Evolutionary conservation across 2,329 filamentous ascomycete species (phyloP).

Genomic region (Cytospora piceicola): DNA sequence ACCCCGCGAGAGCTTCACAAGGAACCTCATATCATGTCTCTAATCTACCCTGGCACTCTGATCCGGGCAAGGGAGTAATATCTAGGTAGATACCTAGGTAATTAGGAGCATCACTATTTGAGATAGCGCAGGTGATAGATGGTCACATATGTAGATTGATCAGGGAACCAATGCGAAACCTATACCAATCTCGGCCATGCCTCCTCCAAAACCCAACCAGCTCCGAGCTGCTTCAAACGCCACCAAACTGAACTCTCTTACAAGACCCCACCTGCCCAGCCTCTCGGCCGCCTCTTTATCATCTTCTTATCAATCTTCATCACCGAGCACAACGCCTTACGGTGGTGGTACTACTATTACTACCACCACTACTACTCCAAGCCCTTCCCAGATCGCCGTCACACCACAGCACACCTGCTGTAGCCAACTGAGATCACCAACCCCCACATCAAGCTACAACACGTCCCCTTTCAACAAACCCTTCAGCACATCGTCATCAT

Average conservation of each 20-base stretch:
- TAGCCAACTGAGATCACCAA: background rate
- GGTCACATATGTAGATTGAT: too few relatives aligned
- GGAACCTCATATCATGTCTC: background rate
- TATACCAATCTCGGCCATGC: constrained; percentile 1
- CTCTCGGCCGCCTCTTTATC: background rate
- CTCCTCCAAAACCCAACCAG: constrained; percentile 11
- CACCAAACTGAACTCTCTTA: background rate
- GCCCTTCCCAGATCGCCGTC: background rate
- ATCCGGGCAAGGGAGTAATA: too few relatives aligned
- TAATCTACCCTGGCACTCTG: too few relatives aligned
- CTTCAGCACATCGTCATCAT: constrained; percentile 26
- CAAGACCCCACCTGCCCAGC: constrained; percentile 16
- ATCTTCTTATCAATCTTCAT: background rate
- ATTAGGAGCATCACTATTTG: too few relatives aligned
- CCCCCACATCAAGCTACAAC: background rate
- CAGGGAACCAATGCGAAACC: too few relatives aligned
- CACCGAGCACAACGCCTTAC: too few relatives aligned
- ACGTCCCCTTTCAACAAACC: background rate
- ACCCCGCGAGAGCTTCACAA: constrained; percentile 1
- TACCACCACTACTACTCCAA: background rate
- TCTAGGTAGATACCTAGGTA: too few relatives aligned
- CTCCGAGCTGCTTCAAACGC: constrained; percentile 23
- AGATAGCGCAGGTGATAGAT: too few relatives aligned
- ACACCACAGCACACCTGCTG: constrained; percentile 12
- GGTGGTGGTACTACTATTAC: too few relatives aligned